Conservation (phyloP, 306 rosid species). For the Cicer judaicum region DNA sequence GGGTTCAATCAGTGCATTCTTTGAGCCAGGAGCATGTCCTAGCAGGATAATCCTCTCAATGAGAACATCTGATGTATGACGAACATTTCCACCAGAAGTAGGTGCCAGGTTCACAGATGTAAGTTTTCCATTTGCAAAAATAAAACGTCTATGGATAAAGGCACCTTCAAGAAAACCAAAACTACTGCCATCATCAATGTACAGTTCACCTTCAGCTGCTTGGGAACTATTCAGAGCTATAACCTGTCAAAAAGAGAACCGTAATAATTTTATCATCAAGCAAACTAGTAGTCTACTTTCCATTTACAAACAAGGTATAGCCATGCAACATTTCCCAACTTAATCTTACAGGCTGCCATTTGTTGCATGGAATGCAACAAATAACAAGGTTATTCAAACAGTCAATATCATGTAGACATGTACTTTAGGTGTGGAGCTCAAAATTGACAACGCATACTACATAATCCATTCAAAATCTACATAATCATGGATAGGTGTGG, state of each 20-base stretch:
- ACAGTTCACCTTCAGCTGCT: constrained; percentile 93
- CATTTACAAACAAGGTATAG: constrained; percentile 19
- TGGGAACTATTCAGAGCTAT: constrained; percentile 89
- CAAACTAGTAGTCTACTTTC: constrained; percentile 22
- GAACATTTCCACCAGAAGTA: constrained; percentile 42
- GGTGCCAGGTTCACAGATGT: constrained; percentile 62
- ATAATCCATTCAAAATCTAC: not conserved
- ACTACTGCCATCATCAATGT: constrained; percentile 87
- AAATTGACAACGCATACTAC: constrained; percentile 8
- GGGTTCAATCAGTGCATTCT: constrained; percentile 70
- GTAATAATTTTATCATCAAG: constrained; percentile 38
- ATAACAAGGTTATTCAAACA: constrained; percentile 32
- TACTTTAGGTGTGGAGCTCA: no score
- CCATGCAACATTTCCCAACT: not conserved
- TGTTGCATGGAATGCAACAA: constrained; percentile 19
- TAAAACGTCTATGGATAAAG: constrained; percentile 85
- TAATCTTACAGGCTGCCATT: constrained; percentile 2
- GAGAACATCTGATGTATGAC: constrained; percentile 53
- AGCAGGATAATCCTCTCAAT: constrained; percentile 86
- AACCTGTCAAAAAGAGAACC: constrained; percentile 59
- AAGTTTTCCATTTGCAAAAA: constrained; percentile 74
- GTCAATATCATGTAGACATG: not conserved
- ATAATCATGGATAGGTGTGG: constrained; percentile 9
- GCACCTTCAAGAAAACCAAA: constrained; percentile 73
- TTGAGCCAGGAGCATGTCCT: constrained; percentile 66